Conservation (phyloP, 1,139 yeast genomes). For the Geotrichum siamense region DNA sequence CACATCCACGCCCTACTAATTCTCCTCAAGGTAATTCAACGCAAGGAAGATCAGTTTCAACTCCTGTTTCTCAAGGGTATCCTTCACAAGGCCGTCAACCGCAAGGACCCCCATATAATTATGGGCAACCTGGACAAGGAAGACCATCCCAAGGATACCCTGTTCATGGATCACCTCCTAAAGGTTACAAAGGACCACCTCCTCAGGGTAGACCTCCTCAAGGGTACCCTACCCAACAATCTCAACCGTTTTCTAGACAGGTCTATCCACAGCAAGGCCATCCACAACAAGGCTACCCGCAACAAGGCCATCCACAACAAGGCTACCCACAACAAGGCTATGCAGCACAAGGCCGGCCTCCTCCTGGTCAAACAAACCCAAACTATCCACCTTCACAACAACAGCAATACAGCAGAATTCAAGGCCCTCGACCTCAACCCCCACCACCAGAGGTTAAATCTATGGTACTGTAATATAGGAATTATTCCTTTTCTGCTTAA, state of each 20-base stretch:
- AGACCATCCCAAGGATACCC: constrained; percentile 1
- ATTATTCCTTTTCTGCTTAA: too few species aligned
- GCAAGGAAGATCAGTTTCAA: constrained; percentile 1
- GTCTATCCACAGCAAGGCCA: constrained; percentile 48
- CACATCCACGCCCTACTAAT: too few species aligned
- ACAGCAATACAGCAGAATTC: constrained; percentile 81
- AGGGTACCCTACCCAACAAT: constrained; percentile 71
- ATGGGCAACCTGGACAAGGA: constrained; percentile 1
- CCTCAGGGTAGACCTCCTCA: constrained; percentile 85
- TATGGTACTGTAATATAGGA: too few species aligned
- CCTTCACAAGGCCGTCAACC: not conserved
- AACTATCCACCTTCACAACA: constrained; percentile 9
- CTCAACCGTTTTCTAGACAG: not conserved
- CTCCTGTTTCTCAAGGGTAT: too few species aligned
- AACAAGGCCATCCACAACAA: not conserved
- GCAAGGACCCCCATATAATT: not conserved
- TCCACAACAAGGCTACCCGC: constrained; percentile 59
- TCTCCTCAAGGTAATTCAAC: not conserved
- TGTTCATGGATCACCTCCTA: not conserved
- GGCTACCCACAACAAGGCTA: constrained; percentile 2
- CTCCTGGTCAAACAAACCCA: too few species aligned
- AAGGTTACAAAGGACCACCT: constrained; percentile 1
- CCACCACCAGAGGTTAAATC: not conserved
- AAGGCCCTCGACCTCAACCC: constrained; percentile 64
- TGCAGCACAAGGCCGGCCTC: constrained; percentile 1